phyloP scores from a whole-genome alignment of 192 early-diverging fungal genomes.

The Thamnidium elegans region DNA sequence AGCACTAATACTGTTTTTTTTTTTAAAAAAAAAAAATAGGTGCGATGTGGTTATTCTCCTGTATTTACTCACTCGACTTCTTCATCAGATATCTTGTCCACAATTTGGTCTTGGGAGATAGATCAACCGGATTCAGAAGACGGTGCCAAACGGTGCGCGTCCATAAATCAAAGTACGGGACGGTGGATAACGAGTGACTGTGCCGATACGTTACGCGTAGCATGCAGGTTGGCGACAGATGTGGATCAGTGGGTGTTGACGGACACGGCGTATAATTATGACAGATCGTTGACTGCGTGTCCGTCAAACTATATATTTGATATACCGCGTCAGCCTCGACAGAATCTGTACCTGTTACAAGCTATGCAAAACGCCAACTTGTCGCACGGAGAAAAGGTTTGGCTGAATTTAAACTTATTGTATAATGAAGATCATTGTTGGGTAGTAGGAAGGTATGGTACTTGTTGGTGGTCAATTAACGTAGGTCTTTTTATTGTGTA shows the following conservation, averaged over 20 bases:
- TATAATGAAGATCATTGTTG: conserved; percentile 20
- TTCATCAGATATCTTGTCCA: conserved; percentile 6
- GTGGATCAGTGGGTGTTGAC: conserved; percentile 25
- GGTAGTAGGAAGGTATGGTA: conserved; percentile 23
- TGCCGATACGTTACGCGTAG: conserved; percentile 6
- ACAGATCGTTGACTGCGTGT: conserved; percentile 14
- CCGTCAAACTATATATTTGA: conserved; percentile 20
- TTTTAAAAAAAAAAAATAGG: too few species aligned
- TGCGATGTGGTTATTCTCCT: conserved; percentile 22
- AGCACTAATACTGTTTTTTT: too few species aligned
- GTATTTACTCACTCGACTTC: conserved; percentile 6
- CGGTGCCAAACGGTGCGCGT: conserved; percentile 14
- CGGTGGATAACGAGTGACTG: conserved; percentile 27
- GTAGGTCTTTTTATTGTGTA: conserved; percentile 7
- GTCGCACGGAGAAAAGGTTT: conserved; percentile 3
- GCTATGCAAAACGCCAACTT: background rate
- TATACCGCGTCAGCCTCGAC: conserved; percentile 5
- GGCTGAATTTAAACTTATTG: conserved; percentile 26
- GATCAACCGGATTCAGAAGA: background rate
- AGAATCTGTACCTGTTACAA: conserved; percentile 16
- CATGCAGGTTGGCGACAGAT: conserved; percentile 18
- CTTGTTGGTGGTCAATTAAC: conserved; percentile 28
- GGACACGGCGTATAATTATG: conserved; percentile 14
- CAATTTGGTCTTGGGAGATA: conserved; percentile 36
- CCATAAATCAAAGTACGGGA: conserved; percentile 18